Conservation (phyloP, 768 basidiomycete genomes). For the Tulasnella sp. region DNA sequence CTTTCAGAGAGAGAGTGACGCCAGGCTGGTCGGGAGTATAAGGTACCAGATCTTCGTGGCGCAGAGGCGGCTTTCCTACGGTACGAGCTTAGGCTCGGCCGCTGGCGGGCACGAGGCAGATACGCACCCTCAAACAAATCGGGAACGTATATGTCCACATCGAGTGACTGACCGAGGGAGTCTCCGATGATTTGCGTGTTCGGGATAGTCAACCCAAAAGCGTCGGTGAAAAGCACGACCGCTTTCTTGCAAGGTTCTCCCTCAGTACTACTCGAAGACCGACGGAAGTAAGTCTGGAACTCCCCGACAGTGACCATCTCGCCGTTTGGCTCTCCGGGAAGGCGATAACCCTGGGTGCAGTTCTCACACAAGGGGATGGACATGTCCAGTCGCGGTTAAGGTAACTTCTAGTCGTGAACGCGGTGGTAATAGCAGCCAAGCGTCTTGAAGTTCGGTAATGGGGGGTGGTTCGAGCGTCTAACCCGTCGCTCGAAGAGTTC, state of each 20-base stretch:
- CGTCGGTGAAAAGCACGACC: slow-evolving; percentile 44
- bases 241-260: slow-evolving; percentile 24
- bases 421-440: no score
- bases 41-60: background rate
- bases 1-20: slow-evolving; percentile 13
- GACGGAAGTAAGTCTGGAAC: background rate
- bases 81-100: background rate
- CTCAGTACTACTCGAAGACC: background rate
- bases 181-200: slow-evolving; percentile 51
- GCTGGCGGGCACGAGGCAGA: background rate
- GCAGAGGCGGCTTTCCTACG: slow-evolving; percentile 10
- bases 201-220: slow-evolving; percentile 40
- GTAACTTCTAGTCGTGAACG: no score
- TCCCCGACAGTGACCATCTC: background rate
- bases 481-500: no score
- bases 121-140: slow-evolving; percentile 44
- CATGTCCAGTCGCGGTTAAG: background rate
- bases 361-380: background rate
- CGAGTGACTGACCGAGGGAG: slow-evolving; percentile 34
- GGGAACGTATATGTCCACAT: slow-evolving; percentile 53
- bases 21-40: slow-evolving; percentile 10
- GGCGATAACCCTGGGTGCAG: background rate
- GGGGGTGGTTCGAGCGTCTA: background rate
- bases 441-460: no score
- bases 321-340: slow-evolving; percentile 6